phyloP scores from a whole-genome alignment of 352 stramenopile genomes.

The Globisporangium mamillatum region DNA sequence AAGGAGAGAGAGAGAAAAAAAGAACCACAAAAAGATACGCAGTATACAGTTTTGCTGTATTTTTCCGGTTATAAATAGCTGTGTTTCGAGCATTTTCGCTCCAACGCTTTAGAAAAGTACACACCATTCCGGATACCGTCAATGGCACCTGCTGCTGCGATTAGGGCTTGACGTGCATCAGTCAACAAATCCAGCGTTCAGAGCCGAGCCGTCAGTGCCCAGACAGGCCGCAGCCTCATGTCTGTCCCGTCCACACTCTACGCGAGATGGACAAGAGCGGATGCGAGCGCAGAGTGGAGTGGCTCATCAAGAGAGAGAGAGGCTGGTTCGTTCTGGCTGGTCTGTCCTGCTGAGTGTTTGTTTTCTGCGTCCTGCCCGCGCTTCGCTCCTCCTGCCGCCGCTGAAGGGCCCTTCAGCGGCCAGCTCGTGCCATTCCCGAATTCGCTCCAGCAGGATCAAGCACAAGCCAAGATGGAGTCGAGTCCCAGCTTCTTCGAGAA shows the following conservation, averaged over 20 bases:
- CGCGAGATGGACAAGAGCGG: not conserved
- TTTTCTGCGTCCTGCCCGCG: not conserved
- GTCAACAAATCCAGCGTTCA: not conserved
- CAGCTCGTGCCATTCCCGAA: constrained; percentile 13
- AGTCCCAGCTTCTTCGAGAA: constrained; percentile 46
- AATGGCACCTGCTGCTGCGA: not conserved
- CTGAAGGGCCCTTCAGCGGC: not conserved
- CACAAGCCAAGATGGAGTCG: constrained; percentile 10
- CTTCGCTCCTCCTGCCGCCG: not conserved
- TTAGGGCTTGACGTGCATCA: not conserved
- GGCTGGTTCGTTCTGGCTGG: too few species aligned
- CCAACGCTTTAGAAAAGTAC: too few species aligned
- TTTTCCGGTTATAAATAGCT: too few species aligned
- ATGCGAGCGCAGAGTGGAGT: too few species aligned
- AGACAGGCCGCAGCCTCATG: not conserved
- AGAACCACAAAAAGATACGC: too few species aligned
- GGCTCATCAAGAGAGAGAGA: not conserved
- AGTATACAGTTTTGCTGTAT: too few species aligned
- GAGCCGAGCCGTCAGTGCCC: not conserved
- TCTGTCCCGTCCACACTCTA: not conserved
- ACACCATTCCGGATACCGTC: too few species aligned
- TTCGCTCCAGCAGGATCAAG: not conserved
- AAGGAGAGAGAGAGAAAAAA: not conserved
- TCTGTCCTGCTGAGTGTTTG: not conserved
- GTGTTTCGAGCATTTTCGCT: too few species aligned